These are phyloP conservation scores for Parietaria judaica DNA, from an alignment of 306 rosid genomes.

Conservation along the genomic window DNA sequence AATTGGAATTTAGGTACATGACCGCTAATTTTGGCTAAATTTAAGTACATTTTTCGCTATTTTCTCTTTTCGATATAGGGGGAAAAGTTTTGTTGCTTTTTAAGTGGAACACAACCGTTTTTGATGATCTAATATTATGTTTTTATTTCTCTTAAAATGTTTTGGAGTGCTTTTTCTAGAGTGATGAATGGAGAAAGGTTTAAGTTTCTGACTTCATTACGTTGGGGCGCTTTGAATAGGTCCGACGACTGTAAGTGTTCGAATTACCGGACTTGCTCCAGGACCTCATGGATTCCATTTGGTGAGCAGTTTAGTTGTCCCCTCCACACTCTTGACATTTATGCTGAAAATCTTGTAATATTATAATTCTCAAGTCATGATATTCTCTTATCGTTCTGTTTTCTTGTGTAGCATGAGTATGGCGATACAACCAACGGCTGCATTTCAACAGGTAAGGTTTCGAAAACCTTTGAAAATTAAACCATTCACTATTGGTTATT, in stretches of 20 bases:
- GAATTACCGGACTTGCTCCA: constrained; percentile 72
- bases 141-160: not conserved
- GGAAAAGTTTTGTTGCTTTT: no score
- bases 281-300: constrained; percentile 93
- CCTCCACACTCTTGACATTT: not conserved
- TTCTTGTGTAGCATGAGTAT: constrained; percentile 59
- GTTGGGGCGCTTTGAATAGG: constrained; percentile 31
- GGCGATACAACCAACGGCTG: constrained; percentile 99
- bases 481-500: not conserved
- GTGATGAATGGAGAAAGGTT: not conserved
- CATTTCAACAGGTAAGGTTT: constrained; percentile 66
- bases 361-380: not conserved
- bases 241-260: constrained; percentile 74
- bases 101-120: not conserved
- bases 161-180: not conserved
- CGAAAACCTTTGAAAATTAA: constrained; percentile 14
- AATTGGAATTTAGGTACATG: no score
- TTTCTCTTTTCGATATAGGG: no score
- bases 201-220: not conserved
- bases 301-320: constrained; percentile 38
- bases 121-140: not conserved
- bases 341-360: not conserved
- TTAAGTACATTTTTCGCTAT: no score
- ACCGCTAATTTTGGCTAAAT: no score
- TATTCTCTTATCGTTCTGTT: constrained; percentile 2